phyloP scores from a whole-genome alignment of 352 stramenopile genomes.

The Pythium vanterpoolii region DNA sequence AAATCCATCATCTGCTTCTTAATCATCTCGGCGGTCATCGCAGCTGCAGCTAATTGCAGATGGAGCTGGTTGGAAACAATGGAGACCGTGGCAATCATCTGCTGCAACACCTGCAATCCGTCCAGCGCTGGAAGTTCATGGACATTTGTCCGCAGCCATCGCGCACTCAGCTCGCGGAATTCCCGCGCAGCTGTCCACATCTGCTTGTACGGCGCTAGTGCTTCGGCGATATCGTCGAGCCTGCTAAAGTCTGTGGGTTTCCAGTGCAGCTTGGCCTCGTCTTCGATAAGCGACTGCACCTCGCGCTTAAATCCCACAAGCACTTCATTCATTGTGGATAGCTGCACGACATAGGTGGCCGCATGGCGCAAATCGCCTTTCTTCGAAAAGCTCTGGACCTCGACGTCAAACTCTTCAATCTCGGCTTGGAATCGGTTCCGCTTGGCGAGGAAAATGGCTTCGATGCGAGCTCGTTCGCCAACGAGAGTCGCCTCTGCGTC shows the following conservation, averaged over 20 bases:
- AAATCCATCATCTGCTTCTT: slow-evolving; percentile 84
- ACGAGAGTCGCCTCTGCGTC: slow-evolving; percentile 54
- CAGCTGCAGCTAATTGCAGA: slow-evolving; percentile 46
- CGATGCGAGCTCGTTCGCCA: slow-evolving; percentile 59
- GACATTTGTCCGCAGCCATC: slow-evolving; percentile 60
- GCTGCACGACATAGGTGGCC: slow-evolving; percentile 71
- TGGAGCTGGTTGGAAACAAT: slow-evolving; percentile 59
- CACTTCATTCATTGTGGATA: slow-evolving; percentile 70
- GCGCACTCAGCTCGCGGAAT: slow-evolving; percentile 68
- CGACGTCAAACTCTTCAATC: slow-evolving; percentile 70
- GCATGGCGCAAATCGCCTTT: slow-evolving; percentile 74
- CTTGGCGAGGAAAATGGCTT: slow-evolving; percentile 68
- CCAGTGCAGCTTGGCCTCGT: slow-evolving; percentile 70
- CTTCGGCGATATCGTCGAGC: slow-evolving; percentile 70
- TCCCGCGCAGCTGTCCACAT: slow-evolving; percentile 69
- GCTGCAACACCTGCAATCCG: slow-evolving; percentile 38
- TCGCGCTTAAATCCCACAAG: slow-evolving; percentile 51
- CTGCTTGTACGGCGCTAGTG: slow-evolving; percentile 73
- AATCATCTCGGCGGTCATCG: slow-evolving; percentile 65
- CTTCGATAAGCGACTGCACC: slow-evolving; percentile 50
- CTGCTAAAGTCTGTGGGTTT: slow-evolving; percentile 67
- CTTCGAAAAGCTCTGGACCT: slow-evolving; percentile 68
- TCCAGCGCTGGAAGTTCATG: slow-evolving; percentile 65
- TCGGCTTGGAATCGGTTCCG: slow-evolving; percentile 66
- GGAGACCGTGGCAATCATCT: slow-evolving; percentile 52